Evolutionary conservation across 2,329 filamentous ascomycete genomes (phyloP).

Genomic region (Aspergillus felis): DNA sequence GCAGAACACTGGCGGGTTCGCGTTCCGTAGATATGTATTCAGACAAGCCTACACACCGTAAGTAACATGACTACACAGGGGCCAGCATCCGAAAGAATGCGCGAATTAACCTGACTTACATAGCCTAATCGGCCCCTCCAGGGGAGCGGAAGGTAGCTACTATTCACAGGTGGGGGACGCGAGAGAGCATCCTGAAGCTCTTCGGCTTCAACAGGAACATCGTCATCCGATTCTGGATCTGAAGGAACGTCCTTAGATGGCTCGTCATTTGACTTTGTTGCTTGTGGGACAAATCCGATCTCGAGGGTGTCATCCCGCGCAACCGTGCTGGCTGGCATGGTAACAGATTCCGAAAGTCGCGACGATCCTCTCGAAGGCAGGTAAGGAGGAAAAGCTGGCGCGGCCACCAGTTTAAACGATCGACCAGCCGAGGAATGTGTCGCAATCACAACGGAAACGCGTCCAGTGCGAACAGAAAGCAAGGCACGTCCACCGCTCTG

Average conservation of each 20-base stretch:
- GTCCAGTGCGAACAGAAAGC: background rate
- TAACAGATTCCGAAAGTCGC: slow-evolving; percentile 1
- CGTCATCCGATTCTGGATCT: slow-evolving; percentile 54
- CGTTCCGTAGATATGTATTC: slow-evolving; percentile 82
- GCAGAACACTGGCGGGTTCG: slow-evolving; percentile 80
- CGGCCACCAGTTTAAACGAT: slow-evolving; percentile 9
- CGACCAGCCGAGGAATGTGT: slow-evolving; percentile 13
- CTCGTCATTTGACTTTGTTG: slow-evolving; percentile 8
- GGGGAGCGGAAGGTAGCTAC: slow-evolving; percentile 75
- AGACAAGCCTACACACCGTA: slow-evolving; percentile 64
- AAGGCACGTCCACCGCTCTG: background rate
- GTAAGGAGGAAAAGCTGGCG: background rate
- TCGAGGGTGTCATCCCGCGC: background rate
- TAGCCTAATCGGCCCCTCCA: slow-evolving; percentile 90
- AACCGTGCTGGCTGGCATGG: background rate
- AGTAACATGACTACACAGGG: background rate
- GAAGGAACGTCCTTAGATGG: slow-evolving; percentile 20
- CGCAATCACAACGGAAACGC: background rate
- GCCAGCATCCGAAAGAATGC: background rate
- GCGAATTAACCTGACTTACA: slow-evolving; percentile 51
- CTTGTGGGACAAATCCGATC: background rate
- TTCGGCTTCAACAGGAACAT: slow-evolving; percentile 50
- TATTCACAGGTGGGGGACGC: slow-evolving; percentile 75
- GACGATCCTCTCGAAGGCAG: slow-evolving; percentile 3
- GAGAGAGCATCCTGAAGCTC: slow-evolving; percentile 57